phyloP scores from a whole-genome alignment of 2,329 filamentous ascomycete species.

The Moelleriella libera region DNA sequence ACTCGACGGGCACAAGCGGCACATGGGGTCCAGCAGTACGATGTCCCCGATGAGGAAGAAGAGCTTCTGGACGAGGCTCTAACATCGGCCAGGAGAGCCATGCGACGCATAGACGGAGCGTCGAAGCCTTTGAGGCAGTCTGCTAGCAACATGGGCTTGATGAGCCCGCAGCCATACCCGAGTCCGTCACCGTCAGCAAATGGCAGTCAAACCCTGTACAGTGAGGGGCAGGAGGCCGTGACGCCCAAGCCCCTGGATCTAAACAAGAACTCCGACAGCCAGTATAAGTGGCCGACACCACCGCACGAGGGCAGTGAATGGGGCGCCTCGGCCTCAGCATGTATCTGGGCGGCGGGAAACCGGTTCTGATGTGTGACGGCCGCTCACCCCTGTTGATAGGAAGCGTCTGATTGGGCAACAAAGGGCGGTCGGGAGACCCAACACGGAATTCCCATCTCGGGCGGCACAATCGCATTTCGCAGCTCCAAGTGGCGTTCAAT shows the following conservation, averaged over 20 bases:
- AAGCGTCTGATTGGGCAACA: too few relatives aligned
- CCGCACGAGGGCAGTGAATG: conserved; percentile 91
- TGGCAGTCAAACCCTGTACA: conserved; percentile 62
- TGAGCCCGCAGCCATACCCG: conserved; percentile 39
- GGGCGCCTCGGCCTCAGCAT: conserved; percentile 70
- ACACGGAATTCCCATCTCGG: too few relatives aligned
- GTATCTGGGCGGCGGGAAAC: conserved; percentile 62
- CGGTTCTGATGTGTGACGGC: conserved; percentile 27
- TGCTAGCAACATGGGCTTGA: conserved; percentile 45
- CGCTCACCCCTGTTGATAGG: too few relatives aligned
- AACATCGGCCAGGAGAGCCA: conserved; percentile 60
- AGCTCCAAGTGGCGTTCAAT: too few relatives aligned
- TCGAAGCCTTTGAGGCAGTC: conserved; percentile 41
- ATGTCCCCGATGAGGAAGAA: conserved; percentile 91
- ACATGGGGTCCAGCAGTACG: conserved; percentile 71
- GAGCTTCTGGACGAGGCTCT: conserved; percentile 87
- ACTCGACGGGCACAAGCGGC: conserved; percentile 63
- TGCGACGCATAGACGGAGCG: conserved; percentile 51
- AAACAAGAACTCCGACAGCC: conserved; percentile 36
- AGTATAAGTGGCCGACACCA: conserved; percentile 82
- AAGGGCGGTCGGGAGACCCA: too few relatives aligned
- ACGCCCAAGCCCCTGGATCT: conserved; percentile 61
- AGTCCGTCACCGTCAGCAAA: conserved; percentile 68
- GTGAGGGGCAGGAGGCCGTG: conserved; percentile 45
- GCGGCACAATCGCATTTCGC: too few relatives aligned